A percentile compares a stretch with the other conserved stretches of the same genome.
Evolutionary conservation across 2,329 filamentous ascomycete species (phyloP).

Genomic region (Ascochyta lentis): DNA sequence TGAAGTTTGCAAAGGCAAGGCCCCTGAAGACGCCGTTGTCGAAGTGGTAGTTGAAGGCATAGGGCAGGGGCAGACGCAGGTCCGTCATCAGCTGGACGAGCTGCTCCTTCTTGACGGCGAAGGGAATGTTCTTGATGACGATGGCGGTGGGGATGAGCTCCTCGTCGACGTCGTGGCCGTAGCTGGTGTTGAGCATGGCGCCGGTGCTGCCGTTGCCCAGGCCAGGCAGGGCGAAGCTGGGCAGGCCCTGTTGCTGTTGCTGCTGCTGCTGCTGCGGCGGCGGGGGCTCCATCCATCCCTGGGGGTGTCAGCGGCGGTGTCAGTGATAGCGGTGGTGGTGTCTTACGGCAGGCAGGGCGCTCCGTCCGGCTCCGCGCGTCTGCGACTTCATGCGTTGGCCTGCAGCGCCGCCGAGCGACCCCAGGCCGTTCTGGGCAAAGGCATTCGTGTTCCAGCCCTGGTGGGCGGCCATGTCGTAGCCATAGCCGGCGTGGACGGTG

Average conservation of each 20-base stretch:
- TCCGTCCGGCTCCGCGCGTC: conserved; percentile 59
- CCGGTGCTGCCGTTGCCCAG: conserved; percentile 46
- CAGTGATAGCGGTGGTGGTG: background rate
- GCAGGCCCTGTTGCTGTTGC: conserved; percentile 41
- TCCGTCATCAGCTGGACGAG: conserved; percentile 93
- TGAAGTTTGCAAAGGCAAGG: conserved; percentile 97
- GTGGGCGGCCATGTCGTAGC: conserved; percentile 71
- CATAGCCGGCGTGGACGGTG: conserved; percentile 66
- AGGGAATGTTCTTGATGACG: conserved; percentile 99
- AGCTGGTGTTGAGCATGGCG: conserved; percentile 51
- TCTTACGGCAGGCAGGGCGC: conserved; percentile 77
- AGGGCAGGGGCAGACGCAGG: conserved; percentile 89
- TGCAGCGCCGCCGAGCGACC: conserved; percentile 60
- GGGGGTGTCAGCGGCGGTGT: background rate
- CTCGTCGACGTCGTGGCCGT: conserved; percentile 67
- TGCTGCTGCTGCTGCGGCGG: conserved; percentile 31
- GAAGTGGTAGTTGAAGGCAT: conserved; percentile 99
- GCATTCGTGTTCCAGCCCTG: conserved; percentile 82
- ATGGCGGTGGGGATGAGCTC: conserved; percentile 98
- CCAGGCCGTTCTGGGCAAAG: conserved; percentile 71
- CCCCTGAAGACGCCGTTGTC: conserved; percentile 97
- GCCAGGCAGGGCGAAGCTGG: conserved; percentile 50
- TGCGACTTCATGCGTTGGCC: conserved; percentile 63
- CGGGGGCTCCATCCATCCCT: conserved; percentile 67
- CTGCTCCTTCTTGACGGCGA: conserved; percentile 96